Base-by-base conservation (phyloP, 306 rosid species). In the Alnus glutinosa region DNA sequence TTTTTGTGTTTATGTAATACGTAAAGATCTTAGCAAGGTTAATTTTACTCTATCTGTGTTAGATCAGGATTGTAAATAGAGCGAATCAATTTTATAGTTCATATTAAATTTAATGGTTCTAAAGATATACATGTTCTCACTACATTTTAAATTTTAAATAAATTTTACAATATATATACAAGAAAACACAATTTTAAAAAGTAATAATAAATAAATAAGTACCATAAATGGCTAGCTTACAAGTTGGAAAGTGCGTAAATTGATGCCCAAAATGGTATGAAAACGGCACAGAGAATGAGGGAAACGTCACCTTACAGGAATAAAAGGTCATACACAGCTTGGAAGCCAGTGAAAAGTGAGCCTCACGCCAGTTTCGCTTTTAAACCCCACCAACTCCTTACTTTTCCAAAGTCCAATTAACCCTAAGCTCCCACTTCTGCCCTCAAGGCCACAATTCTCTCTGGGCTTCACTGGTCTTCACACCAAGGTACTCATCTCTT, bases 401-500 rank as follows among this genome's bases (percentile, higher is more conserved):
- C 46, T 42, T 42, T 42, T 42, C 46, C 46, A 5, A 42, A 42
- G 46, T 6, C 5, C 46, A 23, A 0, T 23, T 23, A 34, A 34
- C 37, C 37, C 37, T 2, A 34, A 2, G 37, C 37, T 34, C 49
- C 49, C 49, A 46, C 49, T 46, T 1, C 49, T 9, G 49, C 49
- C 4, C 49, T 0, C 49, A 46, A 46, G 52, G 7, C 10, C 52
- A 12, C 52, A 30, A 32, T 15, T 15, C 79, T 15, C 79, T 30
- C 19, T 58, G 14, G 5, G 34, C 64, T 61, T 48, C 48, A 1
- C 44, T 8, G 19, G 2, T 16, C 34, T 49, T 19, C 36, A 57
- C 19, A 58, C n/a, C 19, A 75, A 74, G 75, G 82, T 73, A 66
- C 55, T 32, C 47, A 16, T 46, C 55, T 66, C 15, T 57, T 57